Evolutionary conservation across 306 rosid genomes (phyloP).

Genomic region (Quercus gilva): DNA sequence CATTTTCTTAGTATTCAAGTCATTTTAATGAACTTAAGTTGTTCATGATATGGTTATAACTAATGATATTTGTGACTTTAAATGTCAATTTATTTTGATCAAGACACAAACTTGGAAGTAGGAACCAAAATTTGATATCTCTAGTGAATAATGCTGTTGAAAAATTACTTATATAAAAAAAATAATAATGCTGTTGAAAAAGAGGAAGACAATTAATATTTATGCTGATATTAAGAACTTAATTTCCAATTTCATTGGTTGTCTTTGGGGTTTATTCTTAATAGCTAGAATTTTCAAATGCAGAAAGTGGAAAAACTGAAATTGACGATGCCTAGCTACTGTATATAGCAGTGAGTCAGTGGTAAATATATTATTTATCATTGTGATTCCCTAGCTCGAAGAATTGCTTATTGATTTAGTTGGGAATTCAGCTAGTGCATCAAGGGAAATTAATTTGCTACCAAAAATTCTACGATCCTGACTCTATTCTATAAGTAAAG

Average conservation of each 20-base stretch:
- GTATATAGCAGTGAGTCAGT: constrained; percentile 83
- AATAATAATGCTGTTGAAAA: not conserved
- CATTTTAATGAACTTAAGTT: not conserved
- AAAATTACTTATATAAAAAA: no score
- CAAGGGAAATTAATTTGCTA: constrained; percentile 43
- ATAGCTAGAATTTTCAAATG: no score
- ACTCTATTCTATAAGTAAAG: constrained; percentile 37
- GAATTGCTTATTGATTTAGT: constrained; percentile 39
- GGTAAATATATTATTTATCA: constrained; percentile 72
- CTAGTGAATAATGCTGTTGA: no score
- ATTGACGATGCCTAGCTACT: constrained; percentile 63
- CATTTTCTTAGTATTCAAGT: no score
- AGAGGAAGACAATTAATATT: not conserved
- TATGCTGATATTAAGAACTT: not conserved
- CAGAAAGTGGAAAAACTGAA: constrained; percentile 32
- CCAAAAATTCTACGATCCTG: no score
- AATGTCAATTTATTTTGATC: not conserved
- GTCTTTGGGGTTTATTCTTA: no score
- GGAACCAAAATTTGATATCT: no score
- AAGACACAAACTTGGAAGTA: not conserved
- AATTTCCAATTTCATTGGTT: not conserved
- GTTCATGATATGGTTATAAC: not conserved
- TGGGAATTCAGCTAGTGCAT: constrained; percentile 41
- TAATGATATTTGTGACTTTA: not conserved
- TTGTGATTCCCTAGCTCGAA: constrained; percentile 42